A percentile compares a stretch with the other conserved stretches of the same genome.
These are phyloP conservation scores for Exophiala sideris DNA, from an alignment of 2,329 filamentous ascomycete species.

Conservation along the genomic window DNA sequence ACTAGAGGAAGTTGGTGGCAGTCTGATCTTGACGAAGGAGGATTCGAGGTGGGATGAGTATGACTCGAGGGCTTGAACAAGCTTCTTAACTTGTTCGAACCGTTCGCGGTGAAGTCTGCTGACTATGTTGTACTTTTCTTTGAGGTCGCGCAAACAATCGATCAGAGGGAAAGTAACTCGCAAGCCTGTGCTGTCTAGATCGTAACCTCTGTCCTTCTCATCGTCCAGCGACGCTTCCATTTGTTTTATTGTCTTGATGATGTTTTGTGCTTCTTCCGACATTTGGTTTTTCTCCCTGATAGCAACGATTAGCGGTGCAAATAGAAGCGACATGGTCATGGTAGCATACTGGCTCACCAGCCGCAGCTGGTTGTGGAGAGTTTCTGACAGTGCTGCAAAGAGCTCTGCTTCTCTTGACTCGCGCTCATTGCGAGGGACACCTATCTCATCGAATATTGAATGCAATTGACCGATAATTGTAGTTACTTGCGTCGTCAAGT, in stretches of 20 bases:
- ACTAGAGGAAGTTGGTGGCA: conserved; percentile 78
- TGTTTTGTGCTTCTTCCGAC: conserved; percentile 81
- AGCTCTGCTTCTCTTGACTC: conserved; percentile 89
- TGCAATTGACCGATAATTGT: conserved; percentile 91
- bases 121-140: conserved; percentile 80
- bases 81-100: conserved; percentile 93
- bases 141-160: conserved; percentile 72
- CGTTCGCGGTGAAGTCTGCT: conserved; percentile 82
- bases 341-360: conserved; percentile 64
- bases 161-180: conserved; percentile 79
- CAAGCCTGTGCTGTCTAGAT: conserved; percentile 64
- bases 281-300: conserved; percentile 79
- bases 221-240: conserved; percentile 91
- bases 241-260: conserved; percentile 82
- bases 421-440: conserved; percentile 88
- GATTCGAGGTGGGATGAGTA: conserved; percentile 94
- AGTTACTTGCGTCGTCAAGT: conserved; percentile 91
- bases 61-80: conserved; percentile 88
- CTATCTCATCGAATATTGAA: conserved; percentile 94
- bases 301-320: conserved; percentile 14
- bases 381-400: conserved; percentile 86
- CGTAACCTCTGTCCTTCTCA: conserved; percentile 61
- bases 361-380: conserved; percentile 83
- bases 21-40: conserved; percentile 76
- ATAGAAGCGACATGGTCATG: not conserved